These are phyloP conservation scores for Piper longum DNA, from an alignment of 164 flowering plant species.

Conservation along the genomic window DNA sequence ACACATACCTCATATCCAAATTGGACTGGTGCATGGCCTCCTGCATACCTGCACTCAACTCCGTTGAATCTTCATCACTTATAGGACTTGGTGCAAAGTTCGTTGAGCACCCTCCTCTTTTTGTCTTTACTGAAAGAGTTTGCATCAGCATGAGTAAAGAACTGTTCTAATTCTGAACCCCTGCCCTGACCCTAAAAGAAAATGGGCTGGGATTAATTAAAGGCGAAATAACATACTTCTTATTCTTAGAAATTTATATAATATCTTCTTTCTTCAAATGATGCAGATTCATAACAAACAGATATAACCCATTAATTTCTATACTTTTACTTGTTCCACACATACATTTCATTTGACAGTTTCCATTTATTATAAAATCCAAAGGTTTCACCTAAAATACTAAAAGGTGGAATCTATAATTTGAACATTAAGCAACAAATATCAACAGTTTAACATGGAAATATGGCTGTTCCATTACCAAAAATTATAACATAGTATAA, in stretches of 20 bases:
- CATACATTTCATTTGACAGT: no score
- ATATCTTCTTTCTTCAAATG: no score
- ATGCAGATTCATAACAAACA: no score
- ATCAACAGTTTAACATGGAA: background rate
- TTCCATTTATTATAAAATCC: no score
- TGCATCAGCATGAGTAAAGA: conserved; percentile 66
- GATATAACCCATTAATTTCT: no score
- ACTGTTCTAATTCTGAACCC: conserved; percentile 49
- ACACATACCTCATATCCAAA: conserved; percentile 78
- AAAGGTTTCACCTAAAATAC: no score
- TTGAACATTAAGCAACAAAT: background rate
- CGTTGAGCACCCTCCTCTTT: conserved; percentile 21
- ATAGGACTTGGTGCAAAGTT: conserved; percentile 4
- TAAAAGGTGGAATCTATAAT: background rate
- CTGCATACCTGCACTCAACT: conserved; percentile 90
- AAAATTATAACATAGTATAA: no score
- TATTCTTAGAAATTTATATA: no score
- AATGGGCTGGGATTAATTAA: background rate
- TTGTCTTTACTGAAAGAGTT: conserved; percentile 39
- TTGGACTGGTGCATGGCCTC: conserved; percentile 95
- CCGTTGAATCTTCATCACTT: conserved; percentile 64
- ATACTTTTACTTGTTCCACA: no score
- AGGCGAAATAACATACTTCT: no score
- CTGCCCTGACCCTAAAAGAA: conserved; percentile 40
- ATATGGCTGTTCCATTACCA: background rate